Base-by-base conservation (phyloP, 2,329 filamentous ascomycete genomes). In the Verticillium dahliae region DNA sequence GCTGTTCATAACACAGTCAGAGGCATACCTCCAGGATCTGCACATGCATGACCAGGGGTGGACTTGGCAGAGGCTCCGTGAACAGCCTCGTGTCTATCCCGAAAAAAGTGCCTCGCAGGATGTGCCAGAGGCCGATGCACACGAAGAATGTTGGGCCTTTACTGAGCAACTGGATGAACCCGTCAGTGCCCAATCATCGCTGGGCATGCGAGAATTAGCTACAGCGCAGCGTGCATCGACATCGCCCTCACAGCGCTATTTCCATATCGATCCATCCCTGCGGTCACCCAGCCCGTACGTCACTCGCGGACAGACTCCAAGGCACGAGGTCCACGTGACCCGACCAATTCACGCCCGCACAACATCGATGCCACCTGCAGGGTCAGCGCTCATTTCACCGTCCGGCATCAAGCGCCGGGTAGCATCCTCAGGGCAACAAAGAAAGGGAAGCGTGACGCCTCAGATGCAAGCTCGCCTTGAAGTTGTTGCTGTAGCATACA, bases 1-100 rank as follows among this genome's bases (percentile, higher is more conserved):
- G 9, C 81, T 94, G 13, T 94, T 90, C 73, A 81, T 93, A 62
- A 94, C 90, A 1, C 88, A 91, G 62, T 84, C 87, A 3, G 86
- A 90, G 66, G 88, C 88, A 1, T 94, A 94, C 66, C 75, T 90
- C 2, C 90, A 94, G 69, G 83, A 86, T 63, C 72, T 76, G 14
- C 74, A 79, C 37, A 78, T 82, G 5, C 81, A 82, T 41, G 79
- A 82, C 54, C 70, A 76, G 10, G 80, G 80, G 5, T 92, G 88
- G 89, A 87, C 85, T 1, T 94, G 90, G 90, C 86, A 87, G 66
- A 82, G 81, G 56, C 73, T 93, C 10, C 83, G 86, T 38, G 81
- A 86, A 66, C 76, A 92, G 31, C 85, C 83, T 57, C 80, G 85
- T 5, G 77, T 84, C 22, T 82, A 83, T 64, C 75, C 77, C 1